Conservation (phyloP, 176 grass and related monocot genomes). For the Olyra latifolia region DNA sequence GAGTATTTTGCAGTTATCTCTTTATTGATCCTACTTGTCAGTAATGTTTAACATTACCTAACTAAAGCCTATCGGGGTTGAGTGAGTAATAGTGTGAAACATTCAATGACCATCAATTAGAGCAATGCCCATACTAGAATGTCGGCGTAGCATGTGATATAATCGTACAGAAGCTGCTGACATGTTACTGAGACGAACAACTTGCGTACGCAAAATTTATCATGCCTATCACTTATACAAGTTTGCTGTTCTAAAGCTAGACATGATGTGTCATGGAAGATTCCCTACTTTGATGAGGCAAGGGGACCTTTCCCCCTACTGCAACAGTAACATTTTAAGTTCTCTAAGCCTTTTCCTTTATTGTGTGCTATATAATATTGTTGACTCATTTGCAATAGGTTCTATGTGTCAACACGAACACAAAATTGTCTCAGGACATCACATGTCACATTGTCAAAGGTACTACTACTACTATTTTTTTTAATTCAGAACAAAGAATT, state of each 20-base stretch:
- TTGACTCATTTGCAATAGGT: constrained; percentile 54
- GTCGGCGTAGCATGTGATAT: background rate
- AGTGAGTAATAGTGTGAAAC: background rate
- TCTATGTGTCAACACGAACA: constrained; percentile 77
- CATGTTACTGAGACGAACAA: background rate
- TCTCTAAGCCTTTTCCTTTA: background rate
- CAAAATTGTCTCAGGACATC: constrained; percentile 73
- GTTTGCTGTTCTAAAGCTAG: constrained; percentile 1
- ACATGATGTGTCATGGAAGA: background rate
- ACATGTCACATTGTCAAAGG: constrained; percentile 79
- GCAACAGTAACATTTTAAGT: background rate
- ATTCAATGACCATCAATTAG: background rate
- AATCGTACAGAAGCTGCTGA: background rate
- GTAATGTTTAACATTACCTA: background rate
- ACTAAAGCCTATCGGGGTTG: background rate
- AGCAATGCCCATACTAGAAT: background rate
- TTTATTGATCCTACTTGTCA: background rate
- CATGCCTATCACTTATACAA: background rate
- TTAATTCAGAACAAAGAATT: constrained; percentile 10
- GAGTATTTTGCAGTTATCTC: background rate
- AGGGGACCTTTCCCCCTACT: background rate
- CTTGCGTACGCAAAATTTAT: background rate
- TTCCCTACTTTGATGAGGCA: background rate
- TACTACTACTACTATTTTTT: constrained; percentile 29
- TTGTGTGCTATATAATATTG: constrained; percentile 11